Conservation (phyloP, 306 rosid species). For the cucumber (Cucumis sativus) region Cucumber_9930_V3 NC_026659.2:26220001-26220500, state of each 20-base stretch:
- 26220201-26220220: slow-evolving; percentile 12
- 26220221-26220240: slow-evolving; percentile 8
- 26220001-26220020: slow-evolving; percentile 25
- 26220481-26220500: background rate
- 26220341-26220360: background rate
- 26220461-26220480: background rate
- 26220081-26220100: slow-evolving; percentile 7
- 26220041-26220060: slow-evolving; percentile 19
- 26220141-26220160: slow-evolving; percentile 37
- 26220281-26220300: background rate
- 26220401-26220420: background rate
- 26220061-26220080: background rate
- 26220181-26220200: slow-evolving; percentile 25
- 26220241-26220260: slow-evolving; percentile 6
- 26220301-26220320: background rate
- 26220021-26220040: slow-evolving; percentile 9
- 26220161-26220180: slow-evolving; percentile 24
- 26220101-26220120: slow-evolving; percentile 16
- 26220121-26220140: slow-evolving; percentile 40
- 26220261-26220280: background rate
- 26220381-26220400: background rate
- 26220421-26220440: background rate
- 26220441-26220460: background rate
- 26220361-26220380: background rate
- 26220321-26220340: background rate